Evolutionary conservation across 306 rosid species (phyloP).

Genomic region (Coriaria nepalensis): DNA sequence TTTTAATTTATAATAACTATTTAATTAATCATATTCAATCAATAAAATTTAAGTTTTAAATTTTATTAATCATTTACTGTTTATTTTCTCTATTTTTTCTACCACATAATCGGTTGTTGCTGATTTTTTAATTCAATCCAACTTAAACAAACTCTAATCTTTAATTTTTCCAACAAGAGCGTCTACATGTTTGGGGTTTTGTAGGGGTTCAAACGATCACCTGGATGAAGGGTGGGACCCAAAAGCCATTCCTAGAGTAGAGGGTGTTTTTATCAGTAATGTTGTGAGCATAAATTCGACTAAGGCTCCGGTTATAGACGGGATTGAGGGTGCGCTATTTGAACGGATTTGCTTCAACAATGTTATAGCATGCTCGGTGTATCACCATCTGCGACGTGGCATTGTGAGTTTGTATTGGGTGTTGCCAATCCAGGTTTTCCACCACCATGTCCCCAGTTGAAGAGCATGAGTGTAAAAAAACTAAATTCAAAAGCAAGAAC

Average conservation of each 20-base stretch:
- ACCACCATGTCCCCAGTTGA: constrained; percentile 58
- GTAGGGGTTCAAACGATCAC: constrained; percentile 84
- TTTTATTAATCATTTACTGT: too few species aligned
- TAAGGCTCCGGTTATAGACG: constrained; percentile 59
- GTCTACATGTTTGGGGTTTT: too few species aligned
- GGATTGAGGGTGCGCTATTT: constrained; percentile 45
- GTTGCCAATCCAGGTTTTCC: constrained; percentile 55
- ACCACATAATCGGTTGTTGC: too few species aligned
- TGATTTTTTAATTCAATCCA: too few species aligned
- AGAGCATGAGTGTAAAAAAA: constrained; percentile 6
- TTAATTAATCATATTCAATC: too few species aligned
- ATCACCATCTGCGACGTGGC: constrained; percentile 42
- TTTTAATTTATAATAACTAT: too few species aligned
- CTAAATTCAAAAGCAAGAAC: too few species aligned
- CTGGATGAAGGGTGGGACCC: constrained; percentile 92
- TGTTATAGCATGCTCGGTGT: constrained; percentile 49
- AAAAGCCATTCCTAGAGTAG: constrained; percentile 64
- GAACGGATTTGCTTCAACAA: constrained; percentile 69
- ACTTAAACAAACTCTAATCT: too few species aligned
- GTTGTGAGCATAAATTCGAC: constrained; percentile 59
- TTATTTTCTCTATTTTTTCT: too few species aligned
- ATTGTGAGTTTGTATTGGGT: constrained; percentile 63
- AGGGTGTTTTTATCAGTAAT: constrained; percentile 46
- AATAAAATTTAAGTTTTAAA: too few species aligned
- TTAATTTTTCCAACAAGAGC: too few species aligned